Conservation (phyloP, 345 rosid species). For the Anacardium occidentale region DNA sequence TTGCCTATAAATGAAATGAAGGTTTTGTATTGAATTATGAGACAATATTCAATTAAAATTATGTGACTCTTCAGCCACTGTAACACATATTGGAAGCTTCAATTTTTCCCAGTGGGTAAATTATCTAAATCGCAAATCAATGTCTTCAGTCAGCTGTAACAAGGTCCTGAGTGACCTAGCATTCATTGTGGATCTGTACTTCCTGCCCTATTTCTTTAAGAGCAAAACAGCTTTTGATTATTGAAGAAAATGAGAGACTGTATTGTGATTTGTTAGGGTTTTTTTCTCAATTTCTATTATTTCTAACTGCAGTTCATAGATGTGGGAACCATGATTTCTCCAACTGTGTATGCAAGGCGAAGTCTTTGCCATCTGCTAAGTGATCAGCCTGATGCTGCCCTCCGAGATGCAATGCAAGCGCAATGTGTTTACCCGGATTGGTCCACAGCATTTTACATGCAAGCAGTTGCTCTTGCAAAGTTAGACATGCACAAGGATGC, state of each 20-base stretch:
- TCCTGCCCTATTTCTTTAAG: neutral
- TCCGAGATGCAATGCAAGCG: slow-evolving; percentile 94
- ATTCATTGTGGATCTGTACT: neutral
- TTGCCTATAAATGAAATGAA: neutral
- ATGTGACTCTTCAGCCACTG: neutral
- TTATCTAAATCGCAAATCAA: neutral
- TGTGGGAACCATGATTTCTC: slow-evolving; percentile 81
- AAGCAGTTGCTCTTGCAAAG: slow-evolving; percentile 81
- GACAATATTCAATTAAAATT: neutral
- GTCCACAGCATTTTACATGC: slow-evolving; percentile 90
- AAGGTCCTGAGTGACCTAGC: neutral
- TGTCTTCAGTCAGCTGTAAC: neutral
- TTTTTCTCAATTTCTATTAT: neutral
- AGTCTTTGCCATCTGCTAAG: slow-evolving; percentile 74
- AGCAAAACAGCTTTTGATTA: neutral
- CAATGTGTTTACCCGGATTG: slow-evolving; percentile 82
- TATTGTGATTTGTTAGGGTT: neutral
- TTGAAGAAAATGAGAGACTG: neutral
- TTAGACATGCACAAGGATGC: slow-evolving; percentile 88
- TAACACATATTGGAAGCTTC: neutral
- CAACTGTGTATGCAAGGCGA: slow-evolving; percentile 77
- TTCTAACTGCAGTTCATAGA: slow-evolving; percentile 61
- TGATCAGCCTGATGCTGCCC: slow-evolving; percentile 82
- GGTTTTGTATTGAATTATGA: neutral
- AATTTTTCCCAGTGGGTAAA: neutral